Evolutionary conservation across 176 grass and related monocot species (phyloP).

Genomic region (Triticum aestivum): IWGSC_CS_RefSeq_v2.1 NC_057801.1:760040820-760041319

Average conservation of each 20-base stretch:
- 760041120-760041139: neutral
- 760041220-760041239: neutral
- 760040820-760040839: neutral
- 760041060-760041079: neutral
- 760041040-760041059: neutral
- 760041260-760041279: neutral
- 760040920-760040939: neutral
- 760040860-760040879: constrained; percentile 4
- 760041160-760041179: neutral
- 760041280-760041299: neutral
- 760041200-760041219: neutral
- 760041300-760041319: neutral
- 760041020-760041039: neutral
- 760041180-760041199: neutral
- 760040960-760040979: too few relatives aligned
- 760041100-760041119: neutral
- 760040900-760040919: neutral
- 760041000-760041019: neutral
- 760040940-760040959: too few relatives aligned
- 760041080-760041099: neutral
- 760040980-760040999: too few relatives aligned
- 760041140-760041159: neutral
- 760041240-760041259: neutral
- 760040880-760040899: neutral
- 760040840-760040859: neutral